Percentiles rank a stretch among this genome's conserved stretches.
Evolutionary conservation across 2,329 filamentous ascomycete species (phyloP).

Genomic region (Scedosporium dehoogii): DNA sequence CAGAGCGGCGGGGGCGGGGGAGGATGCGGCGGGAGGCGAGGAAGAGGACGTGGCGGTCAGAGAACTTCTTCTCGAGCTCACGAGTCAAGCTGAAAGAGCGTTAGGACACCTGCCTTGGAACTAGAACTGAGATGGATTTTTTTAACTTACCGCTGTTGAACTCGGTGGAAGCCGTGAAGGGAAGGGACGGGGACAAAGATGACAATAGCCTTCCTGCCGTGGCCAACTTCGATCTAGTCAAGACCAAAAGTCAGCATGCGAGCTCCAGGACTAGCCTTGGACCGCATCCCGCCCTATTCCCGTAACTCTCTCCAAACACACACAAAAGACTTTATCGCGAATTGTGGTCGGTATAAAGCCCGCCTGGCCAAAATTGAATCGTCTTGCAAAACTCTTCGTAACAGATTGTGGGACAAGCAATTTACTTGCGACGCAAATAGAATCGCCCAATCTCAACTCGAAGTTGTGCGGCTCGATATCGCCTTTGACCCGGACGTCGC

Average conservation of each 20-base stretch:
- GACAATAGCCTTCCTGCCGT: conserved; percentile 99
- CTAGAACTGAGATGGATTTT: not conserved
- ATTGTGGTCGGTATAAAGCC: not conserved
- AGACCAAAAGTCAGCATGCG: conserved; percentile 65
- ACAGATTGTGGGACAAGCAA: not conserved
- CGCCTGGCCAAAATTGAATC: conserved; percentile 3
- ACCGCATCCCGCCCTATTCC: conserved; percentile 70
- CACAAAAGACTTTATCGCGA: not conserved
- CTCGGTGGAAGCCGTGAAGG: conserved; percentile 96
- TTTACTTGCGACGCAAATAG: not conserved
- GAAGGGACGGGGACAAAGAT: conserved; percentile 99
- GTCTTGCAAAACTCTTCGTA: not conserved
- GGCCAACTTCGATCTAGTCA: conserved; percentile 95
- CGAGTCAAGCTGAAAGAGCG: conserved; percentile 76
- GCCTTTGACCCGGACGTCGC: not conserved
- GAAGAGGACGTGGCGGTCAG: conserved; percentile 98
- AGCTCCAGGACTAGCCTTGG: conserved; percentile 64
- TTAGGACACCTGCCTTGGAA: conserved; percentile 13
- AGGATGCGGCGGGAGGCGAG: conserved; percentile 98
- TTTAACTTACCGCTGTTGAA: conserved; percentile 89
- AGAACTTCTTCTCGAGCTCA: conserved; percentile 99
- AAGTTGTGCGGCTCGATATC: not conserved
- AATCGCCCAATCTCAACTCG: not conserved
- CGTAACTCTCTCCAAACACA: conserved; percentile 15
- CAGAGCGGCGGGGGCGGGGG: conserved; percentile 95